Evolutionary conservation across 2,329 filamentous ascomycete genomes (phyloP).

Genomic region (Clonostachys rosea): DNA sequence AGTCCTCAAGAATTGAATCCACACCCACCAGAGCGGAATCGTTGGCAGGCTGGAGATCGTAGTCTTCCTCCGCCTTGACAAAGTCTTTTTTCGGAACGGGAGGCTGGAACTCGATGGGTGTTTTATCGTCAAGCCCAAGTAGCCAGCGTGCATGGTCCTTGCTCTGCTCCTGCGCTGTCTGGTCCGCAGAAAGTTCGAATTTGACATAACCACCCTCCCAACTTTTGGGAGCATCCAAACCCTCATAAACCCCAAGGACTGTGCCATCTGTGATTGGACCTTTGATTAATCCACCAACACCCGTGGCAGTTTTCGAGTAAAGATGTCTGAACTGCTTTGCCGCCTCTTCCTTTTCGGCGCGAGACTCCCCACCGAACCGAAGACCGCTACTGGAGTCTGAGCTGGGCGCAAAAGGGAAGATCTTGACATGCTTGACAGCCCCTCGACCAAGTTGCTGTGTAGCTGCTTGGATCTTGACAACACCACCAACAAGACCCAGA

Average conservation of each 20-base stretch:
- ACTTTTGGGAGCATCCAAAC: slow-evolving; percentile 46
- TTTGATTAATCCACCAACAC: slow-evolving; percentile 60
- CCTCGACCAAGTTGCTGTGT: slow-evolving; percentile 65
- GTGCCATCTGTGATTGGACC: slow-evolving; percentile 89
- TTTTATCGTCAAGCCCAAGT: slow-evolving; percentile 69
- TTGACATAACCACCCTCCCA: slow-evolving; percentile 84
- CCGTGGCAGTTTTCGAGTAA: slow-evolving; percentile 52
- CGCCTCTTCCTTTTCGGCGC: slow-evolving; percentile 75
- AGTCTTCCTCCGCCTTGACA: slow-evolving; percentile 40
- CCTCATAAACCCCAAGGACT: slow-evolving; percentile 58
- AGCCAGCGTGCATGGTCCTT: slow-evolving; percentile 63
- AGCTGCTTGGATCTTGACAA: slow-evolving; percentile 83
- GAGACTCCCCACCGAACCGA: slow-evolving; percentile 84
- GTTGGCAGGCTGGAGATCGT: slow-evolving; percentile 51
- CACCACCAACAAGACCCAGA: slow-evolving; percentile 72
- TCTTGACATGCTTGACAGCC: slow-evolving; percentile 61
- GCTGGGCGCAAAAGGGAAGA: slow-evolving; percentile 71
- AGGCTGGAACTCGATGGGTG: slow-evolving; percentile 70
- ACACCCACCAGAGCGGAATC: slow-evolving; percentile 75
- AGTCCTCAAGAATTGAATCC: slow-evolving; percentile 66
- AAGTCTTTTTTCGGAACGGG: slow-evolving; percentile 66
- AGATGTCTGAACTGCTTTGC: slow-evolving; percentile 66
- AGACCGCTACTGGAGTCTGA: slow-evolving; percentile 60
- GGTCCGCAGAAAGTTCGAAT: slow-evolving; percentile 52
- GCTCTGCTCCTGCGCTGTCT: slow-evolving; percentile 26